Evolutionary conservation across 2,329 filamentous ascomycete genomes (phyloP).

Genomic region (Alternaria ventricosa): DNA sequence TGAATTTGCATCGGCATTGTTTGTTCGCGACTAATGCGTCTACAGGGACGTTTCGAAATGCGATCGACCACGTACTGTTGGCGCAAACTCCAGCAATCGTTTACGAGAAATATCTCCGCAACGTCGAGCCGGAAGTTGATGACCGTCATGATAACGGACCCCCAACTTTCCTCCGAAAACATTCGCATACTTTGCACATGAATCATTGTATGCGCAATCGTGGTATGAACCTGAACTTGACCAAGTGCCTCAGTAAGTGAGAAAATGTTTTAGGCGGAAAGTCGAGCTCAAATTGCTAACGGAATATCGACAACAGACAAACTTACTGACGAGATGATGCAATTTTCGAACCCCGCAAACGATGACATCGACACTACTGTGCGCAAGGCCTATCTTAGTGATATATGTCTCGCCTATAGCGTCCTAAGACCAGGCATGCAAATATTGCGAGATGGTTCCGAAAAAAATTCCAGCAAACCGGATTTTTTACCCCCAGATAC

Average conservation of each 20-base stretch:
- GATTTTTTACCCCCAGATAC: background rate
- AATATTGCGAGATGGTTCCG: background rate
- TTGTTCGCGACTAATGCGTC: background rate
- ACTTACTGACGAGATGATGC: background rate
- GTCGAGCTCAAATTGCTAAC: background rate
- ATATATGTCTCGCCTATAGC: background rate
- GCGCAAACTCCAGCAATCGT: background rate
- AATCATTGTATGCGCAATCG: background rate
- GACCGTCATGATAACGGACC: background rate
- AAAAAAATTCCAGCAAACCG: background rate
- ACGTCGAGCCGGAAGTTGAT: background rate
- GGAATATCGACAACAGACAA: background rate
- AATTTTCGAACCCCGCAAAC: background rate
- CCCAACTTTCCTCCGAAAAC: background rate
- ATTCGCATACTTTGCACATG: background rate
- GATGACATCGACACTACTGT: background rate
- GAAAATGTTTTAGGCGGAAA: background rate
- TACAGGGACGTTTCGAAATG: background rate
- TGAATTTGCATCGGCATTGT: background rate
- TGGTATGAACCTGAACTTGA: background rate
- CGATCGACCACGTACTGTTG: background rate
- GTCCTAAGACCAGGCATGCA: background rate
- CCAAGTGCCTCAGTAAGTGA: background rate
- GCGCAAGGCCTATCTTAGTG: background rate
- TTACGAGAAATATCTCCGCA: background rate